phyloP scores from a whole-genome alignment of 306 rosid species.

The Senna siamea region DNA sequence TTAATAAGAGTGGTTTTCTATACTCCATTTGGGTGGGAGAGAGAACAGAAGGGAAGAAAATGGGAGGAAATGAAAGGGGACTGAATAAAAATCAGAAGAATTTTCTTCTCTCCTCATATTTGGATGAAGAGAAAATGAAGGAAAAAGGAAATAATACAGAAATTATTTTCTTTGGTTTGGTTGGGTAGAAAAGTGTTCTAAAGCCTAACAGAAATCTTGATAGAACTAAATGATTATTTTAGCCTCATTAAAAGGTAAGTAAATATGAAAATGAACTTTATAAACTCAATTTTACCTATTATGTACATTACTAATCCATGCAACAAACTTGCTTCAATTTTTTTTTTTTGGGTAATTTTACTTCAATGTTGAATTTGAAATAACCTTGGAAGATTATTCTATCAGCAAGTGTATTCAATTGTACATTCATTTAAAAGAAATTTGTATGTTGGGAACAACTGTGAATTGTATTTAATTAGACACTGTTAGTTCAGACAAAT shows the following conservation, averaged over 20 bases:
- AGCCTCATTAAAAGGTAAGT: not conserved
- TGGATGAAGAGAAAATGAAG: not conserved
- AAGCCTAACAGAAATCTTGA: not conserved
- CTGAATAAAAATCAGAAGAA: not conserved
- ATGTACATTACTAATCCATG: not conserved
- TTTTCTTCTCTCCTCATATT: not conserved
- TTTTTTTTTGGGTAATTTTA: too few relatives aligned
- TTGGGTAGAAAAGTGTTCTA: not conserved
- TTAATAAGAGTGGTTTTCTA: conserved; percentile 1
- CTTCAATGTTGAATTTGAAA: not conserved
- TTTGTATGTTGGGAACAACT: not conserved
- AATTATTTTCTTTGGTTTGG: not conserved
- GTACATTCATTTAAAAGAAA: not conserved
- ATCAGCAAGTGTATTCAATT: not conserved
- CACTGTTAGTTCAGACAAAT: not conserved
- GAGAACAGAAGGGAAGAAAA: not conserved
- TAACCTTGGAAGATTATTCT: not conserved
- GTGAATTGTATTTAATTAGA: not conserved
- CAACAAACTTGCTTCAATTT: not conserved
- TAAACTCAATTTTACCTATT: not conserved
- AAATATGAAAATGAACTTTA: not conserved
- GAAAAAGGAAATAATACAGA: not conserved
- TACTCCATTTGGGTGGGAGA: not conserved
- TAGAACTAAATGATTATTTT: not conserved
- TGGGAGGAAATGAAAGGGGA: too few relatives aligned